Conservation (phyloP, 768 basidiomycete species). For the Auricularia cornea region DNA sequence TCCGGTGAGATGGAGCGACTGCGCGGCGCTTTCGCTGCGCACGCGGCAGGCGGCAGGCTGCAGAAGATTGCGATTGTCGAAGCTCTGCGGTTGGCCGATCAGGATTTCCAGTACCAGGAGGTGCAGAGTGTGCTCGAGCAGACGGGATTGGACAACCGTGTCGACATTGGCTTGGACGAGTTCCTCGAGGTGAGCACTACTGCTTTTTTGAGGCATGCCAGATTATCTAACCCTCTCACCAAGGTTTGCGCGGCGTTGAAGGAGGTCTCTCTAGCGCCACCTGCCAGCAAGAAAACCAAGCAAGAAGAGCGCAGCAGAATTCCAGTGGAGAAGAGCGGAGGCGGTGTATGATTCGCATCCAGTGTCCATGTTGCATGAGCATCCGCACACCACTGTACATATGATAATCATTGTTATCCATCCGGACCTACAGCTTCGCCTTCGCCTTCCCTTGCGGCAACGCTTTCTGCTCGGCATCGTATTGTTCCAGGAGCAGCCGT, state of each 20-base stretch:
- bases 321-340: constrained; percentile 48
- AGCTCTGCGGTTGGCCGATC: constrained; percentile 19
- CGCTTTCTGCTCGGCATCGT: neutral
- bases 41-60: constrained; percentile 31
- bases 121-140: constrained; percentile 68
- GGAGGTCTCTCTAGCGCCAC: constrained; percentile 47
- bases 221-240: neutral
- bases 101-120: constrained; percentile 59
- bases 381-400: neutral
- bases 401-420: neutral
- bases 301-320: constrained; percentile 36
- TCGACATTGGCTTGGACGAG: constrained; percentile 67
- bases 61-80: constrained; percentile 27
- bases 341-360: constrained; percentile 31
- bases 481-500: constrained; percentile 46
- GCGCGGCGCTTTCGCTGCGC: constrained; percentile 25
- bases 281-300: constrained; percentile 19
- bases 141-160: constrained; percentile 53
- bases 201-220: neutral
- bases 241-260: constrained; percentile 70
- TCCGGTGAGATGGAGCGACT: constrained; percentile 40
- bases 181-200: constrained; percentile 71
- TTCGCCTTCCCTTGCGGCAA: neutral
- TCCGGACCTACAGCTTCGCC: neutral
- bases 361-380: neutral